These are phyloP conservation scores for Nakazawaea anatomiae DNA, from an alignment of 805 yeast genomes.

Conservation along the genomic window DNA sequence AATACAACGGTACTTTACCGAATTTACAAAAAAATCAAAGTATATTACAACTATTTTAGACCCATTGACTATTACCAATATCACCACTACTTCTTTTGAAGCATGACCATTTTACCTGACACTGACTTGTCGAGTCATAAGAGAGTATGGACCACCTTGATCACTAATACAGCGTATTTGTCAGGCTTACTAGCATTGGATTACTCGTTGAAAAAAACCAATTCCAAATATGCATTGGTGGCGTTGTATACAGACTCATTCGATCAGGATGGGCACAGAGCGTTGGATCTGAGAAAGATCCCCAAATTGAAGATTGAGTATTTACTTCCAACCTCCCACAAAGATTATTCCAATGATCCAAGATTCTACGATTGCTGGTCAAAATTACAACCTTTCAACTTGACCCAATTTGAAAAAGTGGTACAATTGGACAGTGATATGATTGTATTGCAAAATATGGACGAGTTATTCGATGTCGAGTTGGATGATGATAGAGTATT, in stretches of 20 bases:
- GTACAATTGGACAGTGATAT: constrained; percentile 56
- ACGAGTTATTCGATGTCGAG: constrained; percentile 47
- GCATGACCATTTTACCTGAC: constrained; percentile 13
- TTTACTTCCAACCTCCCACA: constrained; percentile 35
- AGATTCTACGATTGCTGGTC: constrained; percentile 60
- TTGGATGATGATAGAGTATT: constrained; percentile 30
- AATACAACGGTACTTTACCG: no score
- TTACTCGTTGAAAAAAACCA: constrained; percentile 34
- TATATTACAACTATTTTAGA: no score
- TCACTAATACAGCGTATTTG: constrained; percentile 45
- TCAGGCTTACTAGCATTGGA: constrained; percentile 47
- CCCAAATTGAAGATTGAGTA: constrained; percentile 34
- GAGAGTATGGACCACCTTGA: constrained; percentile 49
- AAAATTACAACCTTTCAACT: constrained; percentile 48
- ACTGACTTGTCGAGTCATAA: constrained; percentile 12
- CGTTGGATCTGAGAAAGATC: constrained; percentile 33
- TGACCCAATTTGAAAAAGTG: constrained; percentile 45
- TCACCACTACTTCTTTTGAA: background rate
- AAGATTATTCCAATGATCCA: constrained; percentile 42
- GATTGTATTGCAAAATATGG: constrained; percentile 53
- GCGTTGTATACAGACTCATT: constrained; percentile 48
- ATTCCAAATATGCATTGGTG: constrained; percentile 45
- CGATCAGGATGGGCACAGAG: constrained; percentile 32
- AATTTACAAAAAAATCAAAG: no score
- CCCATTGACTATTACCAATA: no score